Conservation (phyloP, 2,329 filamentous ascomycete genomes). For the Fusarium circinatum region DNA sequence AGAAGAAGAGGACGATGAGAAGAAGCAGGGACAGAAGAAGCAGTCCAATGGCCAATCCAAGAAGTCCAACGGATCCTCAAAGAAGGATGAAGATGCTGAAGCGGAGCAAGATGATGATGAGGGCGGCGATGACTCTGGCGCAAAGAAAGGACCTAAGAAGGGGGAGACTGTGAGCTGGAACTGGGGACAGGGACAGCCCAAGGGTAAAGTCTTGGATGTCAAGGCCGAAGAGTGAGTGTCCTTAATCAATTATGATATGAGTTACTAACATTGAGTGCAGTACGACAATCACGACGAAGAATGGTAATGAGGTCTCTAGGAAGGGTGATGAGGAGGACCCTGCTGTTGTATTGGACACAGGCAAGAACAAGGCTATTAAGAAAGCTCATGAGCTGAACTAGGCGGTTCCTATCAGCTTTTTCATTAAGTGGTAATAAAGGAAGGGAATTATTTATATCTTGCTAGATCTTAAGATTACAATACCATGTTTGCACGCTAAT, state of each 20-base stretch:
- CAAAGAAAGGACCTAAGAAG: slow-evolving; percentile 49
- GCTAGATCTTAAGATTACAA: background rate
- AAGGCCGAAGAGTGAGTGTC: slow-evolving; percentile 48
- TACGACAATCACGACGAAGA: slow-evolving; percentile 51
- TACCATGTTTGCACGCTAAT: background rate
- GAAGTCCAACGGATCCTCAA: slow-evolving; percentile 9
- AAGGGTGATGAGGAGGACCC: slow-evolving; percentile 55
- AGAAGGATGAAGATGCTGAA: slow-evolving; percentile 11
- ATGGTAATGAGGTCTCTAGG: slow-evolving; percentile 53
- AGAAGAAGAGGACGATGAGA: slow-evolving; percentile 9
- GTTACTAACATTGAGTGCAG: background rate
- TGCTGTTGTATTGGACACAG: slow-evolving; percentile 55
- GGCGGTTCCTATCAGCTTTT: background rate
- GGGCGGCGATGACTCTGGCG: slow-evolving; percentile 10
- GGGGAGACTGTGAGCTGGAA: slow-evolving; percentile 60
- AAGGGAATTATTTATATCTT: background rate
- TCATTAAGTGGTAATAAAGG: background rate
- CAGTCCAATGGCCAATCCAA: slow-evolving; percentile 19
- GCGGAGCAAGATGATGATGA: slow-evolving; percentile 1
- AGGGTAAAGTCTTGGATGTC: slow-evolving; percentile 57
- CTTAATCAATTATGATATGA: no score
- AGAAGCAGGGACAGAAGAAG: slow-evolving; percentile 11
- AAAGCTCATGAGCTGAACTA: slow-evolving; percentile 52
- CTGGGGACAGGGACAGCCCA: slow-evolving; percentile 56
- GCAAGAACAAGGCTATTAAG: slow-evolving; percentile 57